phyloP scores from a whole-genome alignment of 805 yeast species.

The Pichia californica region DNA sequence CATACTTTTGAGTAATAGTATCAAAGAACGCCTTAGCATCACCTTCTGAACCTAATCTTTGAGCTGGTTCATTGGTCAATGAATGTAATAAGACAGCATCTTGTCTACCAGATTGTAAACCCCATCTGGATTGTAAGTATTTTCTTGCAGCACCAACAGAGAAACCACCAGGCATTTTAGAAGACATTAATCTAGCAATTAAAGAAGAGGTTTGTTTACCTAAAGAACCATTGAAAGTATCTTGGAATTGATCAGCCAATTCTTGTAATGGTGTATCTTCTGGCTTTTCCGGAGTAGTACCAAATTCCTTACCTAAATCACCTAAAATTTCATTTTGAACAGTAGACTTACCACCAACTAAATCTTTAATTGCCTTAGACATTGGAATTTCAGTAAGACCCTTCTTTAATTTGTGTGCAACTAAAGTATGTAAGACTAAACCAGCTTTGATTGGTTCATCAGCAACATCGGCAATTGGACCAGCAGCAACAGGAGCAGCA shows the following conservation, averaged over 20 bases:
- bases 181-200: constrained; percentile 84
- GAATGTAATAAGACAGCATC: constrained; percentile 82
- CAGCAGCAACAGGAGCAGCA: constrained; percentile 59
- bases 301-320: constrained; percentile 97
- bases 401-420: constrained; percentile 94
- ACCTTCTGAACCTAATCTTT: constrained; percentile 76
- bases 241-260: constrained; percentile 93
- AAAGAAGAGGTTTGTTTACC: constrained; percentile 93
- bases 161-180: constrained; percentile 99
- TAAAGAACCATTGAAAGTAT: constrained; percentile 75
- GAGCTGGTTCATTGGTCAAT: constrained; percentile 83
- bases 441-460: constrained; percentile 88
- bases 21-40: constrained; percentile 93
- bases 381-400: constrained; percentile 77
- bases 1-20: constrained; percentile 74
- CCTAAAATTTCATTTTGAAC: constrained; percentile 98
- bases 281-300: constrained; percentile 97
- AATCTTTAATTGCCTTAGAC: constrained; percentile 90
- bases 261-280: constrained; percentile 96
- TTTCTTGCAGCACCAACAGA: constrained; percentile 88
- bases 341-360: constrained; percentile 98
- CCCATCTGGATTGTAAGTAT: constrained; percentile 87
- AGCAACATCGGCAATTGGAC: constrained; percentile 75
- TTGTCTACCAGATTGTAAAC: constrained; percentile 90
- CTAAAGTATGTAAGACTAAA: constrained; percentile 77